phyloP scores from a whole-genome alignment of 2,329 filamentous ascomycete species.

The Hypoxylon rubiginosum region DNA sequence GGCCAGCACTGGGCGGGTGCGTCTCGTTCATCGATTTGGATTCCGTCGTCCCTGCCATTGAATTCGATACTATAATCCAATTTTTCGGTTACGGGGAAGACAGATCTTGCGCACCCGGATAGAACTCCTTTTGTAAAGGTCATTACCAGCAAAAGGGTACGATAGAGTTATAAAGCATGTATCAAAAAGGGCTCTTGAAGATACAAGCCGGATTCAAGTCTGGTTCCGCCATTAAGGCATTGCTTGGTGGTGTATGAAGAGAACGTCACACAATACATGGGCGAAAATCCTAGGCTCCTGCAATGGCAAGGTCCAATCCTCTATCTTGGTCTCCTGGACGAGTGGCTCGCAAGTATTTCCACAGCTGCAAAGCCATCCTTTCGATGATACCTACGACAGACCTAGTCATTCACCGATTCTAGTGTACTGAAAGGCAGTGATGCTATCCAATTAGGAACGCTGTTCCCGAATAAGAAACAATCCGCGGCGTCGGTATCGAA shows the following conservation, averaged over 20 bases:
- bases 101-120: neutral
- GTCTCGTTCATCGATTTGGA: neutral
- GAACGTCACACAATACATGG: conserved; percentile 18
- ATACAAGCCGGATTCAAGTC: neutral
- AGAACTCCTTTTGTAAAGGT: neutral
- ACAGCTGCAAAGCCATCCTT: neutral
- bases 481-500: neutral
- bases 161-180: neutral
- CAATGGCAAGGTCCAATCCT: neutral
- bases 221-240: neutral
- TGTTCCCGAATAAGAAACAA: neutral
- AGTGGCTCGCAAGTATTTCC: neutral
- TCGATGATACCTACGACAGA: neutral
- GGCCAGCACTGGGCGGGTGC: conserved; percentile 23
- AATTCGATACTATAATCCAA: neutral
- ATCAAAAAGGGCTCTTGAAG: neutral
- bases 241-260: conserved; percentile 10
- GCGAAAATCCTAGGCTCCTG: conserved; percentile 12
- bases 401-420: neutral
- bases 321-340: neutral
- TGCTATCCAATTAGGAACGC: neutral
- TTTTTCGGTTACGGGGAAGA: neutral
- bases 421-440: neutral
- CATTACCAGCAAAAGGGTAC: neutral
- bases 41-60: conserved; percentile 9